Evolutionary conservation across 176 grass and related monocot genomes (phyloP).

Genomic region (Triticum urartu): DNA sequence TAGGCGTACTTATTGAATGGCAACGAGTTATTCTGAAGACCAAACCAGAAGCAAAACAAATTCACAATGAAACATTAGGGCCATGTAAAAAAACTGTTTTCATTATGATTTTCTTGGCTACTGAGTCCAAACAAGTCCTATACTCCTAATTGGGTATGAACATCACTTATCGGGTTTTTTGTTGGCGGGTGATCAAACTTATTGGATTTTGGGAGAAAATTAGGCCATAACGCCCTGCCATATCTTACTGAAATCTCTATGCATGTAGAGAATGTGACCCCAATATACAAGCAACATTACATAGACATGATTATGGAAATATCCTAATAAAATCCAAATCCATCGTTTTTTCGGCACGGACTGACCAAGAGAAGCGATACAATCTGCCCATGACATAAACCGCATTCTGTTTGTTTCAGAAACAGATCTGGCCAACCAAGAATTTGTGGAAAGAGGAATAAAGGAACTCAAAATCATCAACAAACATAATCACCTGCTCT

Average conservation of each 20-base stretch:
- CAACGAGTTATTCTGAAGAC: conserved; percentile 73
- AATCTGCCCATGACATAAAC: background rate
- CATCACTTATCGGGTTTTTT: background rate
- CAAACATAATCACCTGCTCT: background rate
- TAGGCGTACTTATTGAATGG: conserved; percentile 94
- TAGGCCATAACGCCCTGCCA: background rate
- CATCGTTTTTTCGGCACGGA: background rate
- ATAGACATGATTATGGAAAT: background rate
- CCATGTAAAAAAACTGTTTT: background rate
- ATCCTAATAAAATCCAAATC: background rate
- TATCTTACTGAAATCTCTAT: background rate
- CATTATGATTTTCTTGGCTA: background rate
- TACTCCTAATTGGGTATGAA: background rate
- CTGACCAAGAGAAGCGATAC: background rate
- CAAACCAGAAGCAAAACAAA: conserved; percentile 10
- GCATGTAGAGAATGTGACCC: background rate
- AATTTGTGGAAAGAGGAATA: background rate
- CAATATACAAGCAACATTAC: background rate
- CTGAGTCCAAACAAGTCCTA: background rate
- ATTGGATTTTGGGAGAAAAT: background rate
- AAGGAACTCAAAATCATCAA: background rate
- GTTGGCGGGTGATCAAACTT: background rate
- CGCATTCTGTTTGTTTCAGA: background rate
- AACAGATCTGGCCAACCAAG: background rate
- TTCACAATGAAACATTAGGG: background rate